Evolutionary conservation across 2,329 filamentous ascomycete genomes (phyloP).

Genomic region (Fusarium sp.): DNA sequence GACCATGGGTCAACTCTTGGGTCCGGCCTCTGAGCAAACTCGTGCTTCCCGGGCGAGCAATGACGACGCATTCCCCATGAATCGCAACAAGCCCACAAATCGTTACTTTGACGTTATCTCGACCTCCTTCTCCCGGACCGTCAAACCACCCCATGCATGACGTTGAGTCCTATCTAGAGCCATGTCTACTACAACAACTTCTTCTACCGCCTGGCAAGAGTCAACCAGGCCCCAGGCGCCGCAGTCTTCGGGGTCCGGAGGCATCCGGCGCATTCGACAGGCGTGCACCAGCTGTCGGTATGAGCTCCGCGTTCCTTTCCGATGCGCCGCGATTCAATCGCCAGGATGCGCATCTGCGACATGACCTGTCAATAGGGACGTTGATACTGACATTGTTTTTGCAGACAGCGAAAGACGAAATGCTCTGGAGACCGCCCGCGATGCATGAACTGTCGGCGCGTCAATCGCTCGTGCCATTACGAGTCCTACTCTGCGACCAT

Average conservation of each 20-base stretch:
- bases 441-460: conserved; percentile 23
- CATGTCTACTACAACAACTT: conserved; percentile 4
- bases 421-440: conserved; percentile 23
- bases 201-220: neutral
- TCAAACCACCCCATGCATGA: neutral
- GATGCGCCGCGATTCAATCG: neutral
- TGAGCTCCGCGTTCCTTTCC: neutral
- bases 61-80: neutral
- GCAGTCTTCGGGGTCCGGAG: conserved; percentile 1
- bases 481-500: conserved; percentile 11
- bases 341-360: neutral
- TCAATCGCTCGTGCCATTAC: conserved; percentile 22
- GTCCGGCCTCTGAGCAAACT: neutral
- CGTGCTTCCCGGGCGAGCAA: neutral
- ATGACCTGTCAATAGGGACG: neutral
- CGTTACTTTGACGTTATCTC: neutral
- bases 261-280: conserved; percentile 27
- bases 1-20: neutral
- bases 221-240: neutral
- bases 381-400: neutral
- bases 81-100: neutral
- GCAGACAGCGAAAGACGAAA: conserved; percentile 28
- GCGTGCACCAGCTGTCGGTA: conserved; percentile 26
- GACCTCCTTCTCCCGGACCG: neutral
- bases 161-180: neutral